Percentiles rank a stretch among this genome's conserved stretches.
phyloP scores from a whole-genome alignment of 2,329 filamentous ascomycete species.

The Pochonia chlamydosporia region DNA sequence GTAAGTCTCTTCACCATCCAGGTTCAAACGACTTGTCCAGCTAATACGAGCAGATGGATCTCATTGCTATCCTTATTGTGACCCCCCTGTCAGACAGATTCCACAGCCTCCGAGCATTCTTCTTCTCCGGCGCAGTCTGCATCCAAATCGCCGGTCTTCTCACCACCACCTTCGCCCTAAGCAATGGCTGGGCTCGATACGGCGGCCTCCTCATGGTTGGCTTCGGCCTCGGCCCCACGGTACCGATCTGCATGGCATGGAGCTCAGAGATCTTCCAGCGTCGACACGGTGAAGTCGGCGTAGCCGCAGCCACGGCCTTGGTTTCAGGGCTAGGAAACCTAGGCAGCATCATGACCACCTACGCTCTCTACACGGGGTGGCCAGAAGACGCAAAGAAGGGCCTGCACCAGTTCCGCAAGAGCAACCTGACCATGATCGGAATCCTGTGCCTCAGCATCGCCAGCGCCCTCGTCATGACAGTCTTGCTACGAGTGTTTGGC shows the following conservation, averaged over 20 bases:
- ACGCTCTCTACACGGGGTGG: slow-evolving; percentile 86
- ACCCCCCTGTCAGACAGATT: slow-evolving; percentile 86
- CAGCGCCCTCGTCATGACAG: slow-evolving; percentile 63
- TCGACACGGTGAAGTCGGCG: slow-evolving; percentile 84
- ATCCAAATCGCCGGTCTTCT: slow-evolving; percentile 81
- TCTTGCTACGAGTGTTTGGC: slow-evolving; percentile 55
- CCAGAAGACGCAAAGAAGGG: slow-evolving; percentile 65
- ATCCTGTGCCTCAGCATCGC: slow-evolving; percentile 75
- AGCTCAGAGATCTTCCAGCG: slow-evolving; percentile 85
- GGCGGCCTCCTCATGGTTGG: slow-evolving; percentile 85
- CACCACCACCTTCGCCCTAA: slow-evolving; percentile 66
- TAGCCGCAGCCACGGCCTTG: slow-evolving; percentile 77
- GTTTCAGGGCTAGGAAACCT: slow-evolving; percentile 85
- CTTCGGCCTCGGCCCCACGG: slow-evolving; percentile 84
- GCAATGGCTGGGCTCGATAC: slow-evolving; percentile 75
- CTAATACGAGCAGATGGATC: slow-evolving; percentile 60
- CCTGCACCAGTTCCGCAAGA: slow-evolving; percentile 68
- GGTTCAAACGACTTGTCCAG: background rate
- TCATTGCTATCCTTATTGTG: slow-evolving; percentile 78
- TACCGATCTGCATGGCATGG: slow-evolving; percentile 93
- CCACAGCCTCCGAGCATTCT: slow-evolving; percentile 69
- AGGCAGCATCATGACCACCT: slow-evolving; percentile 81
- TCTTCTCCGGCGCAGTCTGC: slow-evolving; percentile 71
- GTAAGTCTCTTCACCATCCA: slow-evolving; percentile 39
- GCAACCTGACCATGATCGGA: slow-evolving; percentile 83